Conservation (phyloP, 2,329 filamentous ascomycete species). For the Venturia carpophila region DNA sequence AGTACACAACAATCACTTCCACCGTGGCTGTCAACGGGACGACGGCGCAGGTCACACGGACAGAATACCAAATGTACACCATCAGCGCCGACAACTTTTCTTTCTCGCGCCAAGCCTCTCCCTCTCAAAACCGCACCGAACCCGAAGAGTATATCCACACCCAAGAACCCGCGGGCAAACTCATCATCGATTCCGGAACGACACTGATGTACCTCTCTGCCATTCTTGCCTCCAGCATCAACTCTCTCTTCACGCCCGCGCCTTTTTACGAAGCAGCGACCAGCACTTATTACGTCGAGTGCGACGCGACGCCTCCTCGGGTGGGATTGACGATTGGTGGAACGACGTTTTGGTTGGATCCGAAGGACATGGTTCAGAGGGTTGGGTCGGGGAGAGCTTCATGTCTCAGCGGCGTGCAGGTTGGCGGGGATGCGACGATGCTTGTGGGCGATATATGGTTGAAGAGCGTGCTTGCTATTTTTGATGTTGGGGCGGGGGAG, state of each 20-base stretch:
- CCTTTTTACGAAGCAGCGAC: background rate
- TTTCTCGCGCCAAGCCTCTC: background rate
- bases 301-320: constrained; percentile 11
- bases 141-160: background rate
- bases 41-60: background rate
- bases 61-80: constrained; percentile 11
- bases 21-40: background rate
- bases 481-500: constrained; percentile 40
- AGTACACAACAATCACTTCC: background rate
- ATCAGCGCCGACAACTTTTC: background rate
- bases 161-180: background rate
- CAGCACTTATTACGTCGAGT: background rate
- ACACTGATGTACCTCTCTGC: constrained; percentile 8
- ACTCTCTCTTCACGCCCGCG: background rate
- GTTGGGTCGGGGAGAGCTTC: background rate
- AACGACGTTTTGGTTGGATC: background rate
- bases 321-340: constrained; percentile 15
- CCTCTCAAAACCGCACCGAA: background rate
- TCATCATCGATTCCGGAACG: constrained; percentile 17
- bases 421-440: constrained; percentile 34
- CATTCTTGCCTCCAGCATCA: background rate
- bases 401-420: constrained; percentile 6
- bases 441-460: constrained; percentile 46
- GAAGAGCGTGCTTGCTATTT: constrained; percentile 45
- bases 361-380: constrained; percentile 13